These are phyloP conservation scores for Hypoxylon sp. DNA, from an alignment of 2,329 filamentous ascomycete genomes.

Conservation along the genomic window DNA sequence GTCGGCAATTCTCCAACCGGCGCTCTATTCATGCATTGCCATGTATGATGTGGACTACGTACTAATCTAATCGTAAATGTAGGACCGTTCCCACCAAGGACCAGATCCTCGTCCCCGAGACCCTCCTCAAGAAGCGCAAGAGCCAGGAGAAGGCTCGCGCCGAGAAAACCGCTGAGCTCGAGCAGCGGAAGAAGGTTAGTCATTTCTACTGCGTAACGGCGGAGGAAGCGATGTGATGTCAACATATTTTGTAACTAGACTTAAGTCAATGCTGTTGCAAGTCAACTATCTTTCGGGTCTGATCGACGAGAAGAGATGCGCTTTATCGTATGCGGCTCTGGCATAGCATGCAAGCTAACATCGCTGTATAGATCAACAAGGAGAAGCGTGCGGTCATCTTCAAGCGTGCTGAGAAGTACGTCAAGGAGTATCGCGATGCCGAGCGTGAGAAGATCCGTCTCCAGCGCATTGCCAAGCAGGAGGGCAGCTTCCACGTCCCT, in stretches of 20 bases:
- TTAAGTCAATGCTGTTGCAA: conserved; percentile 95
- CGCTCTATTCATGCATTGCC: conserved; percentile 73
- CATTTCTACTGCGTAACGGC: conserved; percentile 41
- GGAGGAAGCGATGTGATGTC: conserved; percentile 78
- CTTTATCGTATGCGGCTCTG: conserved; percentile 27
- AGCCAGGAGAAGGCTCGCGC: conserved; percentile 99
- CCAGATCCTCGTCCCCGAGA: conserved; percentile 95
- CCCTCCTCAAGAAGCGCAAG: conserved; percentile 99
- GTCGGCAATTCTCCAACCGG: conserved; percentile 93
- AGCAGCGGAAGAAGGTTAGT: conserved; percentile 93
- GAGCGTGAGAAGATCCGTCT: conserved; percentile 99
- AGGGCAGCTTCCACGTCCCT: conserved; percentile 93
- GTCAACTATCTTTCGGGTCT: conserved; percentile 99
- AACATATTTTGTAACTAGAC: conserved; percentile 92
- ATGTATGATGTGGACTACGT: conserved; percentile 75
- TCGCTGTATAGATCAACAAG: conserved; percentile 83
- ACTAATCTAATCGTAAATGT: conserved; percentile 76
- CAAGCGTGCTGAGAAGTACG: conserved; percentile 99
- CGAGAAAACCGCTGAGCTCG: conserved; percentile 80
- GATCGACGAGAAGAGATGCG: conserved; percentile 63
- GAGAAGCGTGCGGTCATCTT: conserved; percentile 99
- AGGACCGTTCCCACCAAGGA: conserved; percentile 94
- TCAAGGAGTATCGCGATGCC: conserved; percentile 98
- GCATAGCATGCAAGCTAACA: conserved; percentile 53
- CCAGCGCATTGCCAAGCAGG: conserved; percentile 86